Evolutionary conservation across 805 yeast genomes (phyloP).

Genomic region (Wickerhamomyces sydowiorum): DNA sequence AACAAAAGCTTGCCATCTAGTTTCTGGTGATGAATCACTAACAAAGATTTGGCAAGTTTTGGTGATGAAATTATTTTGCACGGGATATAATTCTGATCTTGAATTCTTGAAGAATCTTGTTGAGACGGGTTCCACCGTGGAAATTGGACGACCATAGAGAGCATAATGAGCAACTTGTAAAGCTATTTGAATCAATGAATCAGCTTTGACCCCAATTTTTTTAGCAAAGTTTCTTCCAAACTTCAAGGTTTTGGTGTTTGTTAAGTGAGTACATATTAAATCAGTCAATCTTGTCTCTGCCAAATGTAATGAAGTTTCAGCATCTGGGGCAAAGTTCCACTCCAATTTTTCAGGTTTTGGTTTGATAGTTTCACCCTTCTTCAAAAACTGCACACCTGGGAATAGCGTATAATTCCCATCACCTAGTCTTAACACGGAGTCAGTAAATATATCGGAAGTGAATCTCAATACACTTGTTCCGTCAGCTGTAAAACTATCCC

Average conservation of each 20-base stretch:
- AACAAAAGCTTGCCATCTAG: slow-evolving; percentile 45
- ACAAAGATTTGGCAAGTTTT: slow-evolving; percentile 58
- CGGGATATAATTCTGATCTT: slow-evolving; percentile 62
- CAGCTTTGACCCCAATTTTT: slow-evolving; percentile 79
- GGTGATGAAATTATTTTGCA: slow-evolving; percentile 49
- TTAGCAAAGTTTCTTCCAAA: slow-evolving; percentile 75
- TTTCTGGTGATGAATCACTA: slow-evolving; percentile 40
- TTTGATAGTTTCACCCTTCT: slow-evolving; percentile 5
- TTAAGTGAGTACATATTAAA: slow-evolving; percentile 71
- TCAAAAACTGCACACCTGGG: slow-evolving; percentile 25
- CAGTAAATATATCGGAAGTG: slow-evolving; percentile 86
- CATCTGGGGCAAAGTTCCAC: slow-evolving; percentile 32
- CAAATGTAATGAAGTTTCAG: slow-evolving; percentile 51
- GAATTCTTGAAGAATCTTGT: slow-evolving; percentile 64
- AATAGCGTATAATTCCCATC: slow-evolving; percentile 49
- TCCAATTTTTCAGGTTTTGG: slow-evolving; percentile 23
- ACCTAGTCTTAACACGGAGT: slow-evolving; percentile 80
- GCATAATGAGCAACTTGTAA: slow-evolving; percentile 90
- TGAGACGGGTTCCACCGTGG: slow-evolving; percentile 86
- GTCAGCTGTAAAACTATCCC: slow-evolving; percentile 89
- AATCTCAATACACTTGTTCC: slow-evolving; percentile 88
- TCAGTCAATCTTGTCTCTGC: slow-evolving; percentile 89
- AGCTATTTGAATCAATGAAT: slow-evolving; percentile 86
- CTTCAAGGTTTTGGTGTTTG: slow-evolving; percentile 68
- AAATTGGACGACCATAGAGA: slow-evolving; percentile 81